Percentiles rank a stretch among this genome's conserved stretches.
These are phyloP conservation scores for Mallotus japonicus DNA, from an alignment of 441 rosid species.

Conservation along the genomic window DNA sequence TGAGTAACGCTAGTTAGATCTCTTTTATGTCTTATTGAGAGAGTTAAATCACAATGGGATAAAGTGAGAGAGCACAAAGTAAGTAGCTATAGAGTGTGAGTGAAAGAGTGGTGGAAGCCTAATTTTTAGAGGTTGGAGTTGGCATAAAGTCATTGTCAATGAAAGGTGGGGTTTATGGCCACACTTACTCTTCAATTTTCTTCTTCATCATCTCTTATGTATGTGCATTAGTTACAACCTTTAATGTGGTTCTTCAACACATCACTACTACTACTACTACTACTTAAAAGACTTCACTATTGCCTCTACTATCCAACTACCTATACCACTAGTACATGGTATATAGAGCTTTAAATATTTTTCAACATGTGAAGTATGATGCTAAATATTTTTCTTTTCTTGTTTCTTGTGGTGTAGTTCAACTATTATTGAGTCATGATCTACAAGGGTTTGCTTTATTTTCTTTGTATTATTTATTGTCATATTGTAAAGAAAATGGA, in stretches of 20 bases:
- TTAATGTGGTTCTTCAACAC: slow-evolving; percentile 9
- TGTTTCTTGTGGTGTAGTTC: not conserved
- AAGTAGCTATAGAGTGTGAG: not conserved
- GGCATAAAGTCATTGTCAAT: slow-evolving; percentile 17
- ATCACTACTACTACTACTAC: slow-evolving; percentile 15
- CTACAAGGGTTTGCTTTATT: not conserved
- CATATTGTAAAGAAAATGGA: not conserved
- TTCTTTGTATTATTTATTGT: not conserved
- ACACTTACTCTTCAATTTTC: not conserved
- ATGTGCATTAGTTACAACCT: slow-evolving; percentile 17
- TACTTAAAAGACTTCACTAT: not conserved
- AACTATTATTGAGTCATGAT: slow-evolving; percentile 1
- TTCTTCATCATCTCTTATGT: not conserved
- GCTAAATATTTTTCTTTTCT: not conserved
- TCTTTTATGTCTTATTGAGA: not conserved
- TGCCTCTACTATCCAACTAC: not conserved
- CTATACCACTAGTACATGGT: not conserved
- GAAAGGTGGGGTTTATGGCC: not conserved
- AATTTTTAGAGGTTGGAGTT: not conserved
- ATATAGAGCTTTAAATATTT: not conserved
- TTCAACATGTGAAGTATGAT: not conserved
- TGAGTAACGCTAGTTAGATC: too few relatives aligned
- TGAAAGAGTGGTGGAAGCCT: slow-evolving; percentile 1
- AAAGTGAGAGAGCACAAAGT: not conserved
- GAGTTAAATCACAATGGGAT: not conserved